Percentiles rank a stretch among this genome's conserved stretches.
Evolutionary conservation across 164 flowering plant species (phyloP).

Genomic region (Chimonanthus salicifolius): DNA sequence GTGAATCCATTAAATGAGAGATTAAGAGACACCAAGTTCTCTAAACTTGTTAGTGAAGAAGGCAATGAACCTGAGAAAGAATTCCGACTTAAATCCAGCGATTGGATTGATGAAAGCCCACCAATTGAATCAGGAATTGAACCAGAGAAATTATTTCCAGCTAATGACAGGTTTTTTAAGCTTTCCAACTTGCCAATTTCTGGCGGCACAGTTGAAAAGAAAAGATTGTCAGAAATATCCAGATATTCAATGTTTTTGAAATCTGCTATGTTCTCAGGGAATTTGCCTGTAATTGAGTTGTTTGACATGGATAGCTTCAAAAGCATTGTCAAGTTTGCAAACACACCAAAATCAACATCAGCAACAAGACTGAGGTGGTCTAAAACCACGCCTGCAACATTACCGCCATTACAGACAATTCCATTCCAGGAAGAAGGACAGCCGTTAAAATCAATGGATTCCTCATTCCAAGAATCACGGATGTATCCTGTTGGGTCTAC

Average conservation of each 20-base stretch:
- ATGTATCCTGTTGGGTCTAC: slow-evolving; percentile 88
- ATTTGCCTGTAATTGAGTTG: slow-evolving; percentile 64
- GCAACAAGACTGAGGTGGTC: slow-evolving; percentile 66
- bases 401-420: slow-evolving; percentile 73
- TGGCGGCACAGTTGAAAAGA: slow-evolving; percentile 51
- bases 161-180: slow-evolving; percentile 63
- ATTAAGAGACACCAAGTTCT: slow-evolving; percentile 55
- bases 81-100: slow-evolving; percentile 77
- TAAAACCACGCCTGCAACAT: slow-evolving; percentile 80
- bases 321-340: slow-evolving; percentile 77
- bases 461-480: slow-evolving; percentile 86
- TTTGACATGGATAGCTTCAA: slow-evolving; percentile 81
- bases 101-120: slow-evolving; percentile 52
- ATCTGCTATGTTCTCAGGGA: slow-evolving; percentile 51
- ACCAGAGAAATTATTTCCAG: slow-evolving; percentile 91
- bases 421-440: slow-evolving; percentile 99
- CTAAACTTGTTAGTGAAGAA: slow-evolving; percentile 42
- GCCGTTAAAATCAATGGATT: slow-evolving; percentile 86
- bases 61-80: slow-evolving; percentile 77
- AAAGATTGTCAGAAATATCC: slow-evolving; percentile 74
- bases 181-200: slow-evolving; percentile 58
- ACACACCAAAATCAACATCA: slow-evolving; percentile 68
- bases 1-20: slow-evolving; percentile 66
- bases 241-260: slow-evolving; percentile 59
- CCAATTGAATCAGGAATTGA: slow-evolving; percentile 59